phyloP scores from a whole-genome alignment of 306 rosid species.

The Sechiopsis laciniata region DNA sequence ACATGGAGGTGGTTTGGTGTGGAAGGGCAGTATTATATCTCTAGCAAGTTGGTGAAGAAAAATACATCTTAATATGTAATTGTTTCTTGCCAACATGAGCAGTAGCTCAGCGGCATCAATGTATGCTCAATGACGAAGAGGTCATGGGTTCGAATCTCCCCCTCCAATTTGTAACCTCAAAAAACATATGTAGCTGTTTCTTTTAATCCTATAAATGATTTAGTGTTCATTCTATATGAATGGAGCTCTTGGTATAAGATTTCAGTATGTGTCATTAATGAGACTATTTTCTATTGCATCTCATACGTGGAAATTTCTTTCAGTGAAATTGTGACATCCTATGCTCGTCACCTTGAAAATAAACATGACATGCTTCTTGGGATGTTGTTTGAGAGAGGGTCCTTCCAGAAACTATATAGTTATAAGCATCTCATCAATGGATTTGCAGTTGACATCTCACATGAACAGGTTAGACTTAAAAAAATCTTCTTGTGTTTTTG shows the following conservation, averaged over 20 bases:
- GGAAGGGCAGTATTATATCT: no score
- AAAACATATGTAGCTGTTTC: not conserved
- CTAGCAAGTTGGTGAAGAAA: not conserved
- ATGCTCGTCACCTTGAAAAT: slow-evolving; percentile 80
- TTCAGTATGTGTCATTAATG: not conserved
- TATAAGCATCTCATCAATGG: slow-evolving; percentile 96
- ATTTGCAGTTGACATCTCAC: slow-evolving; percentile 84
- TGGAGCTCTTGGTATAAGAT: slow-evolving; percentile 6
- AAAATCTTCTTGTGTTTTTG: slow-evolving; percentile 25
- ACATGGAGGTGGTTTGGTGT: not conserved
- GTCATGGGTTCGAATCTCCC: no score
- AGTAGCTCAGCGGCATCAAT: no score
- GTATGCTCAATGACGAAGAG: no score
- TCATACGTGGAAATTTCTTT: slow-evolving; percentile 27
- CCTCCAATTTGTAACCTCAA: no score
- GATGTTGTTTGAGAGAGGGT: slow-evolving; percentile 70
- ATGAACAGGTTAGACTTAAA: slow-evolving; percentile 75
- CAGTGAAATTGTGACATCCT: slow-evolving; percentile 76
- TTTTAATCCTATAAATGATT: not conserved
- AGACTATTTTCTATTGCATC: not conserved
- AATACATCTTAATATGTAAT: not conserved
- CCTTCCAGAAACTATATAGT: slow-evolving; percentile 78
- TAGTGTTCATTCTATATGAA: not conserved
- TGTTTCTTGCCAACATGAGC: no score
- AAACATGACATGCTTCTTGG: slow-evolving; percentile 93